These are phyloP conservation scores for Jimgerdemannia flammicorona DNA, from an alignment of 192 early-diverging fungal genomes.

Conservation along the genomic window DNA sequence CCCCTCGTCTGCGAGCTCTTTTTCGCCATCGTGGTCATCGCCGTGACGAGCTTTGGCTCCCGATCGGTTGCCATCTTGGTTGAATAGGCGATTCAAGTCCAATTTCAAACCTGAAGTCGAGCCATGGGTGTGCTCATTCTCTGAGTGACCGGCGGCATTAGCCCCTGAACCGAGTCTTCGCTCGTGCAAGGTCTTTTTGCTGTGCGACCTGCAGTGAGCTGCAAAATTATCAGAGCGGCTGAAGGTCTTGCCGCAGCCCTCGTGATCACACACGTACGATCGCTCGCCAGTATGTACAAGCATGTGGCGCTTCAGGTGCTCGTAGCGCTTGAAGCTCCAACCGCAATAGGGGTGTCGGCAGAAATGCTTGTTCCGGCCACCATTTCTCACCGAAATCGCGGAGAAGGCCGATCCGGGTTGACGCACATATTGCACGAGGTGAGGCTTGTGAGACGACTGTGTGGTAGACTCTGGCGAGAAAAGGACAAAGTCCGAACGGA, in stretches of 20 bases:
- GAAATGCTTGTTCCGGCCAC: slow-evolving; percentile 34
- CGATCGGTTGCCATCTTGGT: neutral
- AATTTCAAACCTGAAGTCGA: neutral
- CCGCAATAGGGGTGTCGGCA: slow-evolving; percentile 42
- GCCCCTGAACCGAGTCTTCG: slow-evolving; percentile 13
- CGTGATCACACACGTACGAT: slow-evolving; percentile 62
- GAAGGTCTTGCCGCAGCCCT: slow-evolving; percentile 77
- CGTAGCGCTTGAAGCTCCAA: slow-evolving; percentile 74
- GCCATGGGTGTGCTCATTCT: too few relatives aligned
- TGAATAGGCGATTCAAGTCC: slow-evolving; percentile 6
- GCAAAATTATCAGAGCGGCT: slow-evolving; percentile 76
- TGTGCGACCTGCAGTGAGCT: slow-evolving; percentile 71
- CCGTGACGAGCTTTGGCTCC: slow-evolving; percentile 22
- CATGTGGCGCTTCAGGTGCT: slow-evolving; percentile 80
- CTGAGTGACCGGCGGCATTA: too few relatives aligned
- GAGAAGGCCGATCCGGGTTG: slow-evolving; percentile 15
- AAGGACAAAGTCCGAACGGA: slow-evolving; percentile 20
- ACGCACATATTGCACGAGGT: slow-evolving; percentile 1
- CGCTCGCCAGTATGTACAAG: slow-evolving; percentile 74
- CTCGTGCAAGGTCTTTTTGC: slow-evolving; percentile 52
- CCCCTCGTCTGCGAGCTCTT: slow-evolving; percentile 24
- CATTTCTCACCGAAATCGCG: neutral
- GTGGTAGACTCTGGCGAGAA: neutral
- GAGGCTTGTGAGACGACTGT: slow-evolving; percentile 1
- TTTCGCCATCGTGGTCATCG: slow-evolving; percentile 13